Base-by-base conservation (phyloP, 2,329 filamentous ascomycete genomes). In the Trichoderma breve region DNA sequence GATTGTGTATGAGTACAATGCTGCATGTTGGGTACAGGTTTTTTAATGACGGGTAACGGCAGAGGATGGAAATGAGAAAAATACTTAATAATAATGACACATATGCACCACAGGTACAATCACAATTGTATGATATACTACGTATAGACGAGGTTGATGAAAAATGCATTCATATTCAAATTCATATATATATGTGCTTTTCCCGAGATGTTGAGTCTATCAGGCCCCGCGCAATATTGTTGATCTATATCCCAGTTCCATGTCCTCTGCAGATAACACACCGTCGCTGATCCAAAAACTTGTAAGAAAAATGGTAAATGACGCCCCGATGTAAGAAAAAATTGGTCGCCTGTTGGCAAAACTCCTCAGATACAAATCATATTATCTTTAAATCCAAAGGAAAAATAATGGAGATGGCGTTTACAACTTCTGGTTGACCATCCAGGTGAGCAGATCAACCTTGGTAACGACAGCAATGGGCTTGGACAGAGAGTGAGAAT, bases 381-480 rank as follows among this genome's bases (percentile, higher is more conserved):
- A n/a, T 67, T 15, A 39, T 43, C 1, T 30, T 43, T n/a, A 28
- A 26, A n/a, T 18, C n/a, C 12, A 47, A 34, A 34, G 32, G 15
- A n/a, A 43, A 36, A 26, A 9, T 30, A 18, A 53, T 26, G 36
- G 32, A 24, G 7, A 32, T 34, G 53, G 12, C 8, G 2, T 18
- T 60, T 76, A 82, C 68, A 79, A 43, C 78, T 81, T 82, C 81
- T 87, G 87, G 74, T 91, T 93, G 47, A 98, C 90, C 88, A 99
- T 90, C 91, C 93, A 99, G 55, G 91, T 94, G 78, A 99, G 83
- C 77, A 99, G 82, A 83, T 99, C 96, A 6, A 99, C 96, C 88
- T 99, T 99, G 36, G 96, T 98, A 8, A 97, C 95, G 9, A 99
- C 90, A 8, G 94, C 96, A 64, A 96, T 86, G 1, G 97, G 94